Conservation (phyloP, 2,329 filamentous ascomycete genomes). For the Fusarium sp. region DNA sequence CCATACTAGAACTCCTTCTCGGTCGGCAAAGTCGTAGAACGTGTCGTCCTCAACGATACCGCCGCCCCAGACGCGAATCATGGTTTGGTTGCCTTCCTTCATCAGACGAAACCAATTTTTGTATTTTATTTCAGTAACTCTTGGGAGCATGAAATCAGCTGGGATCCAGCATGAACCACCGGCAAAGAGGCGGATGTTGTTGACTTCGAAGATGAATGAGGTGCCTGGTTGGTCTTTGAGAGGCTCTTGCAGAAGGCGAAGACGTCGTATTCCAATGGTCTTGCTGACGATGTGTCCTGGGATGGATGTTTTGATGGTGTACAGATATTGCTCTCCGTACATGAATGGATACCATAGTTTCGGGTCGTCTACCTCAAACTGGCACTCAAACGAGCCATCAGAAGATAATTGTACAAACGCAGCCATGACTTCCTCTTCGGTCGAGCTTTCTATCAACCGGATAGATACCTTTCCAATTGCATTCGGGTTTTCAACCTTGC, state of each 20-base stretch:
- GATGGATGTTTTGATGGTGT: not conserved
- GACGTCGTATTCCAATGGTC: not conserved
- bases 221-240: not conserved
- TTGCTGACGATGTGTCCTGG: not conserved
- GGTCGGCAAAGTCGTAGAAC: not conserved
- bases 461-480: not conserved
- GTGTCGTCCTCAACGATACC: not conserved
- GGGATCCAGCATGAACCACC: conserved; percentile 11
- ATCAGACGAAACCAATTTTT: conserved; percentile 7
- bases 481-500: rapidly evolving
- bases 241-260: not conserved
- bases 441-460: not conserved
- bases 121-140: not conserved
- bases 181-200: conserved; percentile 1
- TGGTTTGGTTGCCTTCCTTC: not conserved
- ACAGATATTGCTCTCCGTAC: not conserved
- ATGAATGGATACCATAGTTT: conserved; percentile 6
- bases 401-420: no score
- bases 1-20: conserved; percentile 10
- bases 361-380: not conserved
- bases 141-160: not conserved
- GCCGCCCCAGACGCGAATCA: conserved; percentile 14
- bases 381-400: rapidly evolving
- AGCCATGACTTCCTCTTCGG: no score
- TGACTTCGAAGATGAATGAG: conserved; percentile 12